Percentiles rank a stretch among this genome's conserved stretches.
Evolutionary conservation across 306 rosid species (phyloP).

Genomic region (Dryas drummondii): DNA sequence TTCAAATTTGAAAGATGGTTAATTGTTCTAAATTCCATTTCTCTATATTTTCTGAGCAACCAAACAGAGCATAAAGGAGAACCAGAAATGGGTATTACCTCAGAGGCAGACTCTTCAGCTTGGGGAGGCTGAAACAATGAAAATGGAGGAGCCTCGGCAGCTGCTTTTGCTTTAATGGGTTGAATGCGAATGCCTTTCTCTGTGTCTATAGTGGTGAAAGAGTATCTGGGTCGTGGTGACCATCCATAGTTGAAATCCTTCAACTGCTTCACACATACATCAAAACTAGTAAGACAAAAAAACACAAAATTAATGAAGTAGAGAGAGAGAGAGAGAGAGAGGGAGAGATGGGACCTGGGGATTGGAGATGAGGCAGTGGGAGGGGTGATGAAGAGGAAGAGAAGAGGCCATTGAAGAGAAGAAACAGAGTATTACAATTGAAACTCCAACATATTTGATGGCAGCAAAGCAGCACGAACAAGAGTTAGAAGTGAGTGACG

Average conservation of each 20-base stretch:
- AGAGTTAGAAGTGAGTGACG: not conserved
- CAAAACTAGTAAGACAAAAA: not conserved
- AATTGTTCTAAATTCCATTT: constrained; percentile 1
- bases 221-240: constrained; percentile 42
- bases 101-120: constrained; percentile 53
- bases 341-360: constrained; percentile 48
- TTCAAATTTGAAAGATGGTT: not conserved
- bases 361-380: constrained; percentile 48
- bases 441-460: not conserved
- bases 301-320: not conserved
- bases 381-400: constrained; percentile 52
- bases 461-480: not conserved
- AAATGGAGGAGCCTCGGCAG: constrained; percentile 49
- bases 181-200: constrained; percentile 31
- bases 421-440: constrained; percentile 2
- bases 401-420: constrained; percentile 58
- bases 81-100: constrained; percentile 39
- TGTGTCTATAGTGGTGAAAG: constrained; percentile 26
- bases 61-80: constrained; percentile 13
- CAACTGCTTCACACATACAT: constrained; percentile 37
- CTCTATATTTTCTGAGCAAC: constrained; percentile 1
- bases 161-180: constrained; percentile 60
- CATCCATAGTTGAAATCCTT: constrained; percentile 46
- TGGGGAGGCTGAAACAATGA: constrained; percentile 59
- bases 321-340: constrained; percentile 13